Evolutionary conservation across 768 basidiomycete genomes (phyloP).

Genomic region (Strobilomyces confusus): DNA sequence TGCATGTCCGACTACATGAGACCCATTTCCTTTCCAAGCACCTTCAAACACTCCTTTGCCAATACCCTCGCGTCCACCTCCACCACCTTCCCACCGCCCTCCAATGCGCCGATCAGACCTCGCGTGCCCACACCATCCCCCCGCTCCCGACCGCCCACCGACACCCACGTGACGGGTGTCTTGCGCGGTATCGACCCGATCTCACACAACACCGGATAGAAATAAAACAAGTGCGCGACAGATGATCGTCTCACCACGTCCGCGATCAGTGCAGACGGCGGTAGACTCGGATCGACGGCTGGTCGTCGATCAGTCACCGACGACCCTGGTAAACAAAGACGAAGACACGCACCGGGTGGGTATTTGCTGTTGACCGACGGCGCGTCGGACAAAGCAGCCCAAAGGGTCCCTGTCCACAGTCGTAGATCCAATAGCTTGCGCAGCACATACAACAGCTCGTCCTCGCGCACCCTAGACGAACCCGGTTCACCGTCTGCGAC

Average conservation of each 20-base stretch:
- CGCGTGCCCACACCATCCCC: constrained; percentile 6
- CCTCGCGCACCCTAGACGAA: constrained; percentile 66
- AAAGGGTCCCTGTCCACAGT: constrained; percentile 74
- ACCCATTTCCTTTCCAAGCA: constrained; percentile 77
- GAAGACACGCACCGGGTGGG: constrained; percentile 52
- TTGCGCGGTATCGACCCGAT: constrained; percentile 70
- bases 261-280: constrained; percentile 54
- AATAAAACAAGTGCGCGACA: constrained; percentile 83
- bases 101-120: constrained; percentile 22
- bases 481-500: neutral
- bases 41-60: constrained; percentile 62
- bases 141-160: constrained; percentile 8
- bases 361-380: constrained; percentile 51
- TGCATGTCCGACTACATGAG: too few species aligned
- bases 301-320: neutral
- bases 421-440: constrained; percentile 67
- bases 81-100: constrained; percentile 24
- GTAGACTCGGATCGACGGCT: constrained; percentile 42
- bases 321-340: too few species aligned
- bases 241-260: constrained; percentile 73
- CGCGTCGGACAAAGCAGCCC: constrained; percentile 68
- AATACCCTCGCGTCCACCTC: constrained; percentile 65
- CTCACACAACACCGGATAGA: constrained; percentile 76
- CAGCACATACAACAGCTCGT: constrained; percentile 83
- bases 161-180: constrained; percentile 65